Evolutionary conservation across 176 grass and related monocot genomes (phyloP), one percentile per base, ranked within the genome.

Genomic region (Tillandsia fasciculata): DNA sequence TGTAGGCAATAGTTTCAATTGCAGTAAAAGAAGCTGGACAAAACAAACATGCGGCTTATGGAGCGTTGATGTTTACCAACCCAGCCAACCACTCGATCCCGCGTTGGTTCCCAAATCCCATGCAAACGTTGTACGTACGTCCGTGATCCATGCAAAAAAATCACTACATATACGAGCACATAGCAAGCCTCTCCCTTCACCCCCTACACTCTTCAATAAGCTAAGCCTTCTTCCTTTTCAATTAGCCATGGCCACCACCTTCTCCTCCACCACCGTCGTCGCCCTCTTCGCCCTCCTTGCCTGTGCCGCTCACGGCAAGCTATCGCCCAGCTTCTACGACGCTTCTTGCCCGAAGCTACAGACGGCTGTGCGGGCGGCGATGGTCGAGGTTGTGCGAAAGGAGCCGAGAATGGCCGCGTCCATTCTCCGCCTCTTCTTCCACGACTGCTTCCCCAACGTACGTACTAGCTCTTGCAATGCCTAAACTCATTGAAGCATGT

Each of bases 401-500:
- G 91, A 90, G 73, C 67, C 78, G 42, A 61, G 91, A 66, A 96
- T 96, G 84, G 91, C 74, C 27, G 91, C 91, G 0, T 96, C 84
- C 63, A 77, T 87, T 51, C 72, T 96, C 9, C 84, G 91, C 1
- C 91, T 96, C 76, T 87, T 83, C 78, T 96, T 96, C 81, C 87
- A 95, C 42, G 83, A 95, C 64, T 95, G 81, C 63, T 95, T 94
- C 71, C 83, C 86, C 72, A 85, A 89, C 71, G 86, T 94, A 26
- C 49, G 85, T 24, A 24, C 24, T 24, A 24, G 24, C 24, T 24
- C 11, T 2, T 65, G 72, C 7, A 26, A 12, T 61, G 57, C 33
- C 6, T 50, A 17, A 27, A 10, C 0, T 8, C 0, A 20, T 20
- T 20, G 20, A 20, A 20, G 20, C 20, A 20, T 20, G 20, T 20